phyloP scores from a whole-genome alignment of 1,284 basidiomycete species.

The Puccinia polysora region DNA sequence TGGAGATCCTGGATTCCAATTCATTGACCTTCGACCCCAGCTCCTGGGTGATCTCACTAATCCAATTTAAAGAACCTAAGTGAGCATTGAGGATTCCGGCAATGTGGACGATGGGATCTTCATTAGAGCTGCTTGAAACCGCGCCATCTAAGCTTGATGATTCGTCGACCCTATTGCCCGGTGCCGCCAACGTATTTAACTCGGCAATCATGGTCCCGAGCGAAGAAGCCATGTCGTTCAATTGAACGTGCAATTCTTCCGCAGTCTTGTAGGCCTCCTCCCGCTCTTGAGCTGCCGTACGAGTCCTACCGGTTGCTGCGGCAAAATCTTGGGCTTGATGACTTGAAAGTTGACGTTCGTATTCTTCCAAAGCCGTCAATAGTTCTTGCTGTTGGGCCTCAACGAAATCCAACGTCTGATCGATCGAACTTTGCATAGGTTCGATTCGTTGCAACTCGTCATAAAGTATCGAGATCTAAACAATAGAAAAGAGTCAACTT shows the following conservation, averaged over 20 bases:
- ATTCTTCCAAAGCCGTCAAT: slow-evolving; percentile 69
- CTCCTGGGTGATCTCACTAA: slow-evolving; percentile 55
- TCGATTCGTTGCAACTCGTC: slow-evolving; percentile 64
- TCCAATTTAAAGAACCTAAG: slow-evolving; percentile 86
- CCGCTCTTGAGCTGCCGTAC: slow-evolving; percentile 55
- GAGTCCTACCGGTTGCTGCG: slow-evolving; percentile 36
- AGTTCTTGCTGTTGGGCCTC: slow-evolving; percentile 90
- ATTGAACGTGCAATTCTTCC: slow-evolving; percentile 81
- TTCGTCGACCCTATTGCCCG: slow-evolving; percentile 45
- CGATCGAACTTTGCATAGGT: slow-evolving; percentile 61
- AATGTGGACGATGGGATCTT: slow-evolving; percentile 87
- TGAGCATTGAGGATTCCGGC: slow-evolving; percentile 90
- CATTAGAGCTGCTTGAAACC: slow-evolving; percentile 51
- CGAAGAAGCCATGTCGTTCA: slow-evolving; percentile 85
- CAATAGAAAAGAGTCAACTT: not conserved
- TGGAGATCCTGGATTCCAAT: slow-evolving; percentile 24
- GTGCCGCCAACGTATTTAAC: slow-evolving; percentile 64
- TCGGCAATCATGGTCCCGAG: slow-evolving; percentile 90
- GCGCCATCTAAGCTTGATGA: slow-evolving; percentile 11
- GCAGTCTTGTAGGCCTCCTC: slow-evolving; percentile 84
- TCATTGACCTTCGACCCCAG: slow-evolving; percentile 52
- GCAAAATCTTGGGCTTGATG: slow-evolving; percentile 51
- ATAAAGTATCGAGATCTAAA: slow-evolving; percentile 71
- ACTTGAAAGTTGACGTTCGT: slow-evolving; percentile 77
- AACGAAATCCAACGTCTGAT: slow-evolving; percentile 72